These are phyloP conservation scores for Solanum chiquidenum DNA, from an alignment of 257 asterid species.

Conservation along the genomic window DNA sequence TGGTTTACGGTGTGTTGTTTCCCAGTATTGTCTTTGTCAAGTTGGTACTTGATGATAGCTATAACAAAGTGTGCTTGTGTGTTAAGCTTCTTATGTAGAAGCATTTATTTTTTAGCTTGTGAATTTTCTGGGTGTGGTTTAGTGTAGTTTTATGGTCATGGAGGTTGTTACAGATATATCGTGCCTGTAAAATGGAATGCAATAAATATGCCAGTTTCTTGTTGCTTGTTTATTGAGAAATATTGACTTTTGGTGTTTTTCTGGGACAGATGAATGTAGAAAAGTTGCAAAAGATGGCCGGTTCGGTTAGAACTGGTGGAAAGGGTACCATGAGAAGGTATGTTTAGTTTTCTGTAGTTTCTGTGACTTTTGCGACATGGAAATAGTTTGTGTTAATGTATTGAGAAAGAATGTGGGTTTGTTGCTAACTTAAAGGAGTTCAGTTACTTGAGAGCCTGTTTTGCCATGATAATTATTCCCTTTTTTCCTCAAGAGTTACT, in stretches of 20 bases:
- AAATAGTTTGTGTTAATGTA: background rate
- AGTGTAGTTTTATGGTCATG: background rate
- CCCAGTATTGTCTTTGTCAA: background rate
- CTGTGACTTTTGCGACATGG: background rate
- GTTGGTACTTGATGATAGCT: background rate
- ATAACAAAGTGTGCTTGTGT: background rate
- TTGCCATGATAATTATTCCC: background rate
- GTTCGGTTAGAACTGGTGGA: conserved; percentile 71
- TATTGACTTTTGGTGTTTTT: background rate
- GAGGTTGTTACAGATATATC: background rate
- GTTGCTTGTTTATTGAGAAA: background rate
- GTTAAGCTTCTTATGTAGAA: background rate
- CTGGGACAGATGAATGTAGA: conserved; percentile 65
- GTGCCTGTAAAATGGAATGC: background rate
- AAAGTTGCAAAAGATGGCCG: conserved; percentile 61
- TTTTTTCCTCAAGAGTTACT: background rate
- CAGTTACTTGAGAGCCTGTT: background rate
- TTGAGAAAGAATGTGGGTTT: background rate
- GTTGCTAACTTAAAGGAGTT: background rate
- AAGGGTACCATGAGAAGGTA: conserved; percentile 72
- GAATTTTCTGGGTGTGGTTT: background rate
- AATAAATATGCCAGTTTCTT: background rate
- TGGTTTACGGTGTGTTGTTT: background rate
- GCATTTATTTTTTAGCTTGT: background rate
- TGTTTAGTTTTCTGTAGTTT: background rate